Conservation (phyloP, 1,284 basidiomycete species). For the Laetiporus sulphureus region DNA sequence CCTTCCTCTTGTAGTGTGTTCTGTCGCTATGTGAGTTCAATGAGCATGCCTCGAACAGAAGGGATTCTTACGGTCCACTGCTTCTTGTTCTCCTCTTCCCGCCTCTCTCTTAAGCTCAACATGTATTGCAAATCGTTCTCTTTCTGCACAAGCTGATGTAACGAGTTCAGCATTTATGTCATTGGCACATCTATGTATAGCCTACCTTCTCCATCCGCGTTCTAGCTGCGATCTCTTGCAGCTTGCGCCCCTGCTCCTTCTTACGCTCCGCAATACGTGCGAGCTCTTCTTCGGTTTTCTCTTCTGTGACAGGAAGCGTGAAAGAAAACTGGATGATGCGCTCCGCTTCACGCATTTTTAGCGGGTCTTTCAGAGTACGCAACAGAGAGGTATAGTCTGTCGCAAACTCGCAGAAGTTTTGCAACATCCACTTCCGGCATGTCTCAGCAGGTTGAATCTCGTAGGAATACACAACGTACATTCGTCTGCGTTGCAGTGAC, state of each 20-base stretch:
- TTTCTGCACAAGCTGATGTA: slow-evolving; percentile 70
- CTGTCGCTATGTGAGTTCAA: slow-evolving; percentile 27
- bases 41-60: background rate
- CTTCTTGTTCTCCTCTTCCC: slow-evolving; percentile 60
- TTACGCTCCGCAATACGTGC: slow-evolving; percentile 71
- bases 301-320: slow-evolving; percentile 59
- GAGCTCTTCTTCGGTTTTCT: slow-evolving; percentile 91
- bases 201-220: slow-evolving; percentile 81
- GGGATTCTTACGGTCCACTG: slow-evolving; percentile 59
- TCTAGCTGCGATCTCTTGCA: slow-evolving; percentile 92
- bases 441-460: background rate
- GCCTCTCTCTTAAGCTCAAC: slow-evolving; percentile 58
- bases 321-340: slow-evolving; percentile 86
- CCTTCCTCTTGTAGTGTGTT: slow-evolving; percentile 61
- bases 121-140: slow-evolving; percentile 80
- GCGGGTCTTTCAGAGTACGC: slow-evolving; percentile 56
- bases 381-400: slow-evolving; percentile 73
- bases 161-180: no score
- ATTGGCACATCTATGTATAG: no score
- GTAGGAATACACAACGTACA: slow-evolving; percentile 28
- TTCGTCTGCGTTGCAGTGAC: slow-evolving; percentile 50
- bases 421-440: slow-evolving; percentile 73
- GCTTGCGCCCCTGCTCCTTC: slow-evolving; percentile 78
- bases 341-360: slow-evolving; percentile 58
- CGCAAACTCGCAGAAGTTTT: slow-evolving; percentile 83